These are phyloP conservation scores for Withania somnifera DNA, from an alignment of 305 asterid genomes.

Conservation along the genomic window DNA sequence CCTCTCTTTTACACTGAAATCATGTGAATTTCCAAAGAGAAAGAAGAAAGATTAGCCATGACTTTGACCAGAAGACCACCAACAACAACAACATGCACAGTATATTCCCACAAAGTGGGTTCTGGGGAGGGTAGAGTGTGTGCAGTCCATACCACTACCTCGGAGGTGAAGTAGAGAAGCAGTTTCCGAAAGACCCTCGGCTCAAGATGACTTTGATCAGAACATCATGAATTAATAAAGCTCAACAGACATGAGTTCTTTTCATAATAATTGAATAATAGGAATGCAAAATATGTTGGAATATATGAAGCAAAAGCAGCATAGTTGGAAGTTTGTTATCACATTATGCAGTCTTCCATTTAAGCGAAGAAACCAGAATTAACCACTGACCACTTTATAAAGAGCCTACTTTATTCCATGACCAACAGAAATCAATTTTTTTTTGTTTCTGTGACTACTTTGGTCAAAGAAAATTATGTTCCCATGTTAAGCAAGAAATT, in stretches of 20 bases:
- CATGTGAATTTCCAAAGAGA: slow-evolving; percentile 1
- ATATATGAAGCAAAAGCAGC: neutral
- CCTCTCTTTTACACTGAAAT: slow-evolving; percentile 93
- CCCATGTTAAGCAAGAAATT: neutral
- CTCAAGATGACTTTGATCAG: neutral
- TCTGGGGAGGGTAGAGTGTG: too few species aligned
- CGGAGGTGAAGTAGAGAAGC: too few species aligned
- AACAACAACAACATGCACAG: too few species aligned
- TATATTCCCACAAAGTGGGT: too few species aligned
- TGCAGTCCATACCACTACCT: too few species aligned
- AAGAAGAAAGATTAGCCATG: neutral
- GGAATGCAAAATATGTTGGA: neutral
- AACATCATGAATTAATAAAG: neutral
- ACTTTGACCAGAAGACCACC: neutral
- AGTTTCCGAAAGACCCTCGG: too few species aligned
- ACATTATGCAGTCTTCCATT: neutral
- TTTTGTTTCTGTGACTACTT: neutral
- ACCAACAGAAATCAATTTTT: neutral
- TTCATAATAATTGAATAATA: neutral
- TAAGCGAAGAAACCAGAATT: neutral
- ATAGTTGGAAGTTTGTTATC: neutral
- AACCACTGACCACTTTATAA: neutral
- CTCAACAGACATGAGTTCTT: neutral
- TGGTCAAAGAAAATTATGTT: neutral
- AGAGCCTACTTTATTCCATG: neutral